These are phyloP conservation scores for Keithomyces neogunnii DNA, from an alignment of 2,329 filamentous ascomycete genomes.

Conservation along the genomic window DNA sequence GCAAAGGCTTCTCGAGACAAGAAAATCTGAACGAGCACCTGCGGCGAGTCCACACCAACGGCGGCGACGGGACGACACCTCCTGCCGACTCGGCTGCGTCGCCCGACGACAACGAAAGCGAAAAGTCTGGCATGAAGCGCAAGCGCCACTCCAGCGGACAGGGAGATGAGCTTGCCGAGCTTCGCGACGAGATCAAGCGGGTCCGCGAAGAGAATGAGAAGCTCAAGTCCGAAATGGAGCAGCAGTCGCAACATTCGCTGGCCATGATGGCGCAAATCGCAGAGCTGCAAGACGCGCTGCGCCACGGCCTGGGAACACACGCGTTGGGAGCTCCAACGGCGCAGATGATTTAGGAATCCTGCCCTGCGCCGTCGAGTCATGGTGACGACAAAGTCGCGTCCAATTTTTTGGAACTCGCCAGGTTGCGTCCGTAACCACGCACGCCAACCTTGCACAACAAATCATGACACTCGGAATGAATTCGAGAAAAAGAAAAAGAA, in stretches of 20 bases:
- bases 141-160: constrained; percentile 30
- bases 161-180: constrained; percentile 40
- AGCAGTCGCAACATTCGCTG: constrained; percentile 37
- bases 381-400: background rate
- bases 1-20: constrained; percentile 83
- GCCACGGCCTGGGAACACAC: constrained; percentile 24
- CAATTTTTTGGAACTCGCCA: background rate
- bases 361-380: background rate
- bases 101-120: constrained; percentile 39
- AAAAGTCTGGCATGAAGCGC: constrained; percentile 37
- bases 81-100: constrained; percentile 27
- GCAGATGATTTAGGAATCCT: constrained; percentile 28
- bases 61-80: constrained; percentile 27
- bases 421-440: background rate
- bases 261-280: constrained; percentile 41
- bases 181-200: constrained; percentile 59
- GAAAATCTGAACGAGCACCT: constrained; percentile 94
- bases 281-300: constrained; percentile 34
- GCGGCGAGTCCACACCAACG: constrained; percentile 70
- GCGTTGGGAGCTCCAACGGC: constrained; percentile 29
- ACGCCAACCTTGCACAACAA: background rate
- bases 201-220: constrained; percentile 58
- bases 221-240: constrained; percentile 40
- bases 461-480: background rate
- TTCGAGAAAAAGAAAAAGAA: background rate